Evolutionary conservation across 768 basidiomycete species (phyloP).

Genomic region (Paxillus involutus): DNA sequence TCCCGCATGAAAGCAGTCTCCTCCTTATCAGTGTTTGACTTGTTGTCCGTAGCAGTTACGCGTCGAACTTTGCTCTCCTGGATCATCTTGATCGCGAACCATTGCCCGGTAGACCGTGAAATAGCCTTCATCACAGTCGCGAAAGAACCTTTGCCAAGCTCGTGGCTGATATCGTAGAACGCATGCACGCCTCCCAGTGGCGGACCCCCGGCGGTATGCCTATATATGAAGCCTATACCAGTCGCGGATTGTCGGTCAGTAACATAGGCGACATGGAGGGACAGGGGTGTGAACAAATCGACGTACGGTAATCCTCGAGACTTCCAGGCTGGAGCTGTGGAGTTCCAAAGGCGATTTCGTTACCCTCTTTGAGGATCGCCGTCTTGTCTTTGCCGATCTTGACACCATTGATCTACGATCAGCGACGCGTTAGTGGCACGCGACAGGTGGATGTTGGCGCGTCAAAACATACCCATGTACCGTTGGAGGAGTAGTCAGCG

Average conservation of each 20-base stretch:
- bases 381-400: conserved; percentile 40
- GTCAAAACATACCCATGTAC: conserved; percentile 37
- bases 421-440: conserved; percentile 8
- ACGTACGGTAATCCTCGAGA: conserved; percentile 76
- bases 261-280: not conserved
- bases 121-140: conserved; percentile 88
- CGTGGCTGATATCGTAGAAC: conserved; percentile 62
- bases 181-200: conserved; percentile 57
- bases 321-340: conserved; percentile 42
- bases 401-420: conserved; percentile 37
- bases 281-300: not conserved
- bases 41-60: conserved; percentile 30
- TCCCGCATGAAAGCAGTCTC: conserved; percentile 58
- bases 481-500: conserved; percentile 41
- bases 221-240: conserved; percentile 65
- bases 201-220: conserved; percentile 54
- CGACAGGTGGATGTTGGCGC: conserved; percentile 16
- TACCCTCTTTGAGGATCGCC: conserved; percentile 56
- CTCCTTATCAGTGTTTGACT: conserved; percentile 28
- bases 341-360: conserved; percentile 85
- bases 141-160: conserved; percentile 90
- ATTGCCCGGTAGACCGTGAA: conserved; percentile 64
- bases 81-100: conserved; percentile 90
- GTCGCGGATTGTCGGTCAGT: not conserved
- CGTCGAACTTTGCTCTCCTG: conserved; percentile 48